Conservation (phyloP, 1,139 yeast genomes). For the Hyphopichia wangnamkhiaoensis region DNA sequence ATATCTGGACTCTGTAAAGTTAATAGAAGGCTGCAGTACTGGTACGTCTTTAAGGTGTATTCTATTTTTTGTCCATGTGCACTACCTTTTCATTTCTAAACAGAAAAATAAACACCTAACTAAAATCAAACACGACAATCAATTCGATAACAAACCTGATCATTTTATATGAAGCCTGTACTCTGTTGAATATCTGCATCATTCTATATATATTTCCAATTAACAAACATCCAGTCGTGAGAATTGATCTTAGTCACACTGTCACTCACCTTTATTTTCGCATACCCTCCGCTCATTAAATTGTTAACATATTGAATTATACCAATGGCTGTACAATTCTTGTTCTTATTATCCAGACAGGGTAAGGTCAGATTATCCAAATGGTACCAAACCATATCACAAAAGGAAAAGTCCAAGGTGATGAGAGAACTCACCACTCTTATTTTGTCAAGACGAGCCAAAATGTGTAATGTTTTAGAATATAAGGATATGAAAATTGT, state of each 20-base stretch:
- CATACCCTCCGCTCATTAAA: neutral
- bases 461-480: conserved; percentile 95
- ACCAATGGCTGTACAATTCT: conserved; percentile 80
- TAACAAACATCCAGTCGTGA: too few species aligned
- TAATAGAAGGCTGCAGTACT: too few species aligned
- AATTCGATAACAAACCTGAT: neutral
- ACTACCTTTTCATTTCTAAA: too few species aligned
- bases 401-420: conserved; percentile 81
- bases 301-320: too few species aligned
- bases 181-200: too few species aligned
- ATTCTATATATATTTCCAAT: too few species aligned
- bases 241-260: too few species aligned
- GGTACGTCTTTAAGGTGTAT: too few species aligned
- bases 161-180: too few species aligned
- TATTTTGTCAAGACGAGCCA: conserved; percentile 81
- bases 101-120: neutral
- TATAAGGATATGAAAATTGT: conserved; percentile 86
- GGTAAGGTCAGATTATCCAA: conserved; percentile 92
- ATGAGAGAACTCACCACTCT: conserved; percentile 85
- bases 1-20: too few species aligned
- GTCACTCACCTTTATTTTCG: neutral
- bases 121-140: neutral
- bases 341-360: conserved; percentile 84
- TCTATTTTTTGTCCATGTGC: too few species aligned
- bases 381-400: conserved; percentile 85